These are phyloP conservation scores for Zygoascus bituminiphila DNA, from an alignment of 805 yeast genomes.

Conservation along the genomic window DNA sequence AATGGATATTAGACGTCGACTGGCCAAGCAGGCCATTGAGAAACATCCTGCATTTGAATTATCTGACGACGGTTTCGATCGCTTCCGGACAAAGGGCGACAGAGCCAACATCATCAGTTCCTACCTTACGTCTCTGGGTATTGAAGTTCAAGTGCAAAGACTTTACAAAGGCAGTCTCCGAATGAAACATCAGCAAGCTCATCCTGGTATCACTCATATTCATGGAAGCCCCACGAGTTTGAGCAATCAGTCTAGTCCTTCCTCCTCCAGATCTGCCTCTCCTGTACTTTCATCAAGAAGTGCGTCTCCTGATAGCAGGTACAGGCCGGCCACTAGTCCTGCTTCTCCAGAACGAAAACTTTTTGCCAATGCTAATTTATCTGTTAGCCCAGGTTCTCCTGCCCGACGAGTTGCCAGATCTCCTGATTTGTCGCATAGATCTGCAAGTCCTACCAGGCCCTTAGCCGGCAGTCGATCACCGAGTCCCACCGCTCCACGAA, in stretches of 20 bases:
- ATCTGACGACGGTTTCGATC: neutral
- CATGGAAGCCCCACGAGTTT: neutral
- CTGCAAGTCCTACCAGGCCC: neutral
- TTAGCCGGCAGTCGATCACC: neutral
- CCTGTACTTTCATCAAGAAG: neutral
- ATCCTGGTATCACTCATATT: neutral
- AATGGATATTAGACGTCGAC: constrained; percentile 32
- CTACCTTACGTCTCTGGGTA: constrained; percentile 46
- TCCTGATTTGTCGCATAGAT: neutral
- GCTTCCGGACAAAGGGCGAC: constrained; percentile 28
- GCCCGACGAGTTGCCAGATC: neutral
- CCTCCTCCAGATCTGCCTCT: constrained; percentile 2
- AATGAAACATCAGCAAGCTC: constrained; percentile 1
- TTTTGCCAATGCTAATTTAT: neutral
- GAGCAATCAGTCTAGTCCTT: neutral
- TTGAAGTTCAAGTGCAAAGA: constrained; percentile 57
- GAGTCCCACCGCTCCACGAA: neutral
- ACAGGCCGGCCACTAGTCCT: constrained; percentile 5
- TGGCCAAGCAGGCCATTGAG: constrained; percentile 32
- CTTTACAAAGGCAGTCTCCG: constrained; percentile 38
- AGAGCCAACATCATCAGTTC: constrained; percentile 38
- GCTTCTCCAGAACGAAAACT: constrained; percentile 3
- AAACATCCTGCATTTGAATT: constrained; percentile 1
- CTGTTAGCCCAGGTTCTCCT: neutral
- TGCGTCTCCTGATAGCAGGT: neutral